These are phyloP conservation scores for Mycogone perniciosa DNA, from an alignment of 2,329 filamentous ascomycete genomes.

Conservation along the genomic window DNA sequence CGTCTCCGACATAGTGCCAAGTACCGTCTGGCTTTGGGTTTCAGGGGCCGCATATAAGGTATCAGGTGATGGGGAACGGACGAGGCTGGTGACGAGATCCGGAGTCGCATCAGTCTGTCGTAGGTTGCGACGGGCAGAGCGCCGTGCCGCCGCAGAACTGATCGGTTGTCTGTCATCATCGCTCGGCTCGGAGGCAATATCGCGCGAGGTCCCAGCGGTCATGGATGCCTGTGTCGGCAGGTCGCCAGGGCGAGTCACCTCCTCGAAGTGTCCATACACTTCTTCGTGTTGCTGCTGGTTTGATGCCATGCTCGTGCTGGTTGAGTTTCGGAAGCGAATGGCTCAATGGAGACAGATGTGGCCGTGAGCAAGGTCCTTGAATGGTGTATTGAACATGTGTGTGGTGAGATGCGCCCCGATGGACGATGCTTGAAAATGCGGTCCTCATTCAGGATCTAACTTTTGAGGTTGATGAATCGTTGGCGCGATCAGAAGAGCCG, in stretches of 20 bases:
- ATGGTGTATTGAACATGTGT: not conserved
- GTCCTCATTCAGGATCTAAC: not conserved
- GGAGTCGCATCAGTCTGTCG: constrained; percentile 31
- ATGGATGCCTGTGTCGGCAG: not conserved
- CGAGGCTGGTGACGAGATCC: constrained; percentile 34
- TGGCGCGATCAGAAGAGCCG: not conserved
- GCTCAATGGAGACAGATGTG: not conserved
- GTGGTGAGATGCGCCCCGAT: not conserved
- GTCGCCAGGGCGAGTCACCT: not conserved
- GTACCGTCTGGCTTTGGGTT: constrained; percentile 17
- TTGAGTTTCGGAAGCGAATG: not conserved
- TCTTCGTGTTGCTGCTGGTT: not conserved
- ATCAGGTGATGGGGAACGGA: constrained; percentile 33
- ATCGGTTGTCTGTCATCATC: constrained; percentile 28
- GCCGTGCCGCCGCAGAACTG: constrained; percentile 29
- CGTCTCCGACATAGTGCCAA: constrained; percentile 14
- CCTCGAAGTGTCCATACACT: not conserved
- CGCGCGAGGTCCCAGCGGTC: not conserved
- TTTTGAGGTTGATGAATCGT: not conserved
- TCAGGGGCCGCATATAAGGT: constrained; percentile 26
- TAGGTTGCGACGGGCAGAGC: constrained; percentile 31
- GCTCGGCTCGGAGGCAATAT: constrained; percentile 29
- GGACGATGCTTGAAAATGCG: not conserved
- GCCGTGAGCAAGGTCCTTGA: not conserved
- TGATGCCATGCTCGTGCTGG: not conserved